Percentiles rank a stretch among this genome's conserved stretches.
Conservation (phyloP, 1,284 basidiomycete species). For the Apiotrichum mycotoxinovorans region DNA sequence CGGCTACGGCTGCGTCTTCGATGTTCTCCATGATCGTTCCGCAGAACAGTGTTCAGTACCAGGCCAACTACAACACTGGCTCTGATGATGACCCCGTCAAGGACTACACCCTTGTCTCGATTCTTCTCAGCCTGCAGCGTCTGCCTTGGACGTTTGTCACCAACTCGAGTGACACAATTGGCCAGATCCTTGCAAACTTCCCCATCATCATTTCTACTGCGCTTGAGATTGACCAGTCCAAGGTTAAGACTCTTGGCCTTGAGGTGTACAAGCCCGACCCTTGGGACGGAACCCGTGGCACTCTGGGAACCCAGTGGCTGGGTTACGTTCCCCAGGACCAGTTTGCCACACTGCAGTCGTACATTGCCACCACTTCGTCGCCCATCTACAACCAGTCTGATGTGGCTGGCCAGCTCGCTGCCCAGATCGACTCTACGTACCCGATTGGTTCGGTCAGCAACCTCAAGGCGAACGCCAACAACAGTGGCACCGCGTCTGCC, state of each 20-base stretch:
- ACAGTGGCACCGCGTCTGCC: background rate
- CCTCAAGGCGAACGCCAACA: background rate
- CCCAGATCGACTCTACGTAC: conserved; percentile 48
- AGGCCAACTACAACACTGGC: conserved; percentile 31
- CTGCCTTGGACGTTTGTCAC: conserved; percentile 44
- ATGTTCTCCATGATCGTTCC: conserved; percentile 48
- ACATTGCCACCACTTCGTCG: conserved; percentile 21
- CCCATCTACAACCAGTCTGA: conserved; percentile 50
- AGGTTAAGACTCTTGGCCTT: conserved; percentile 47
- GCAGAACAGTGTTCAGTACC: conserved; percentile 33
- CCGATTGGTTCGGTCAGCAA: conserved; percentile 20
- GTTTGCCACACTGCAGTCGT: conserved; percentile 46
- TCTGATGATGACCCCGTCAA: conserved; percentile 31
- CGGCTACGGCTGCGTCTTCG: background rate
- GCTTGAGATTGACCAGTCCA: conserved; percentile 28
- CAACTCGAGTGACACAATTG: conserved; percentile 45
- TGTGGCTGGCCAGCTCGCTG: conserved; percentile 46
- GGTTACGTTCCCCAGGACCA: conserved; percentile 47
- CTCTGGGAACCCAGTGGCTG: conserved; percentile 49
- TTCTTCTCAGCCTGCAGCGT: conserved; percentile 40
- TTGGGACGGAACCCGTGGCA: conserved; percentile 36
- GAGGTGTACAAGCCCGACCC: conserved; percentile 49
- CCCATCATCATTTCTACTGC: conserved; percentile 42
- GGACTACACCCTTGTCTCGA: conserved; percentile 39
- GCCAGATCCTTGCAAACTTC: conserved; percentile 49